These are phyloP conservation scores for Penicillium verrucosum DNA, from an alignment of 2,329 filamentous ascomycete species.

Conservation along the genomic window DNA sequence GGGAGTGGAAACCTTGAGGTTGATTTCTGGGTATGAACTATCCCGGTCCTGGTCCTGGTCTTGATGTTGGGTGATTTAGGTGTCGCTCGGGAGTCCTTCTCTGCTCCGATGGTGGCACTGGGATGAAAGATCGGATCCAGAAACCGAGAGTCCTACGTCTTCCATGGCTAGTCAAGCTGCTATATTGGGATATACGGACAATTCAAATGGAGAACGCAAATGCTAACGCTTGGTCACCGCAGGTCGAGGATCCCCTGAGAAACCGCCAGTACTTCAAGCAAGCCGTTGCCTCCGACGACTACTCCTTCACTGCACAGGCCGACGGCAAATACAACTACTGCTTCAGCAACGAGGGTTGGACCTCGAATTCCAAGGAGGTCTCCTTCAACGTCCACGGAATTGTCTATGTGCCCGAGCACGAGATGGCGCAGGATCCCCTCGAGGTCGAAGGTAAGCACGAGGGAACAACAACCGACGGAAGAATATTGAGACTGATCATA, in stretches of 20 bases:
- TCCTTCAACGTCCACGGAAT: slow-evolving; percentile 99
- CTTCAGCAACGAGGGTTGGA: slow-evolving; percentile 99
- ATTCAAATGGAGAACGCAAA: not conserved
- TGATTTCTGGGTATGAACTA: slow-evolving; percentile 84
- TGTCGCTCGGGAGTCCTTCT: not conserved
- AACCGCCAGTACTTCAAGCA: slow-evolving; percentile 77
- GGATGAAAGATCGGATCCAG: not conserved
- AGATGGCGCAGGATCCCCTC: slow-evolving; percentile 79
- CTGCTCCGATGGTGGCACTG: not conserved
- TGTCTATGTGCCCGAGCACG: slow-evolving; percentile 89
- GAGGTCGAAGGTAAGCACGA: slow-evolving; percentile 73
- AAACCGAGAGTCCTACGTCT: not conserved
- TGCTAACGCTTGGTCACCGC: slow-evolving; percentile 14
- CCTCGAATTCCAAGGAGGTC: slow-evolving; percentile 92
- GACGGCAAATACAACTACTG: slow-evolving; percentile 95
- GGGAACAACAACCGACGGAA: not conserved
- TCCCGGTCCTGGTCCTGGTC: slow-evolving; percentile 3
- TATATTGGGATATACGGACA: not conserved
- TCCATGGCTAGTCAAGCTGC: not conserved
- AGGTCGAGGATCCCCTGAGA: slow-evolving; percentile 76
- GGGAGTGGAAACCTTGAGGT: slow-evolving; percentile 92
- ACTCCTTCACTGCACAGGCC: slow-evolving; percentile 78
- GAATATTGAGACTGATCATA: slow-evolving; percentile 3
- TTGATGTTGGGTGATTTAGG: not conserved
- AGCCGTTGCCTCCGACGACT: slow-evolving; percentile 82